Conservation (phyloP, 441 rosid species). For the Aleurites moluccanus region DNA sequence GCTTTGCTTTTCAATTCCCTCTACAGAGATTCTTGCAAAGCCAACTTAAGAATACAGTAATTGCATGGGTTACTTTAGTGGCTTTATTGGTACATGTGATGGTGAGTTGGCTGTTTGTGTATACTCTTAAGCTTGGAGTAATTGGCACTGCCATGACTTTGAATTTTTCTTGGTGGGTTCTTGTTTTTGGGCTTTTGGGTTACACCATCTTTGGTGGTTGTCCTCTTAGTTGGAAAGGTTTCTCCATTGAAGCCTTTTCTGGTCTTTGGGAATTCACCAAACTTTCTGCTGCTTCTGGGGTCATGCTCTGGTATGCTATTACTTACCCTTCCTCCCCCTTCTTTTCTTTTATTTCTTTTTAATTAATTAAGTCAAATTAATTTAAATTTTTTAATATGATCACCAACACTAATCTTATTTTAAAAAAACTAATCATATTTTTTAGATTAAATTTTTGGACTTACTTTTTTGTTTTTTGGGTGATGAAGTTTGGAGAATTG, state of each 20-base stretch:
- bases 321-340: not conserved
- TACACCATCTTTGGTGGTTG: slow-evolving; percentile 69
- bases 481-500: slow-evolving; percentile 65
- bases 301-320: slow-evolving; percentile 66
- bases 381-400: not conserved
- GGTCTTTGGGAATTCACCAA: slow-evolving; percentile 83
- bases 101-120: slow-evolving; percentile 61
- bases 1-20: slow-evolving; percentile 71
- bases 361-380: not conserved
- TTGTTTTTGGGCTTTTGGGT: slow-evolving; percentile 42
- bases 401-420: not conserved
- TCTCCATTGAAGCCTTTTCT: slow-evolving; percentile 72
- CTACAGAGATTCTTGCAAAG: slow-evolving; percentile 69
- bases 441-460: not conserved
- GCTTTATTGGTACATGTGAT: slow-evolving; percentile 57
- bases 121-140: slow-evolving; percentile 50
- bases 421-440: no score
- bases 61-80: slow-evolving; percentile 44
- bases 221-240: slow-evolving; percentile 83
- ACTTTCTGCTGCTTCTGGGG: slow-evolving; percentile 85
- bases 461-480: not conserved
- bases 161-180: slow-evolving; percentile 74
- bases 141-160: slow-evolving; percentile 49
- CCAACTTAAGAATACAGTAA: slow-evolving; percentile 62
- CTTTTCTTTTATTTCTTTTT: not conserved